A percentile compares a stretch with the other conserved stretches of the same genome.
These are phyloP conservation scores for Zychaea mexicana DNA, from an alignment of 371 early-diverging fungal genomes.

Conservation along the genomic window DNA sequence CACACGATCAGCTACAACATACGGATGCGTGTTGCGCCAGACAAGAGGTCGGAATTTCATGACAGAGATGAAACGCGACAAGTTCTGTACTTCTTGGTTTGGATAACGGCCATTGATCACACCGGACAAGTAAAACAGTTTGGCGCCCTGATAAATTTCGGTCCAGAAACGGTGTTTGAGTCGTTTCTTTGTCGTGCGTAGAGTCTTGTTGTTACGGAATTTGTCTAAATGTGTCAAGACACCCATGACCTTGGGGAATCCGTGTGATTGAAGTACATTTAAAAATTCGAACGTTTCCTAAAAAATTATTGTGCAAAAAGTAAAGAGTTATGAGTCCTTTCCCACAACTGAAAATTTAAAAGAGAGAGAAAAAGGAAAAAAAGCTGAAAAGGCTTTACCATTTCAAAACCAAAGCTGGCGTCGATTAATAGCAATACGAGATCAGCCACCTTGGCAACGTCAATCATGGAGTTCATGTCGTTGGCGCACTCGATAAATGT, in stretches of 20 bases:
- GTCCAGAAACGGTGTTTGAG: slow-evolving; percentile 99
- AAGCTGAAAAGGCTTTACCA: slow-evolving; percentile 54
- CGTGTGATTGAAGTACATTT: slow-evolving; percentile 96
- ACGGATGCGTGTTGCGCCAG: slow-evolving; percentile 97
- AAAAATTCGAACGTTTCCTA: slow-evolving; percentile 99
- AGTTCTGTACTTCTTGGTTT: slow-evolving; percentile 89
- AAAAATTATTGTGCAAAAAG: background rate
- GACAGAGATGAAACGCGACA: slow-evolving; percentile 96
- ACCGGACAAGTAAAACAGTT: slow-evolving; percentile 95
- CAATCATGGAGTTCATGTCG: slow-evolving; percentile 97
- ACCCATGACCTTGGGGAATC: slow-evolving; percentile 98
- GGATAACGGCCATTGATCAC: slow-evolving; percentile 92
- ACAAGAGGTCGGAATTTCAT: slow-evolving; percentile 96
- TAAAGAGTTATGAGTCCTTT: background rate
- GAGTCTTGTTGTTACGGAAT: slow-evolving; percentile 88
- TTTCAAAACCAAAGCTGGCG: slow-evolving; percentile 97
- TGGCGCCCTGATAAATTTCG: slow-evolving; percentile 97
- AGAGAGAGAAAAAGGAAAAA: background rate
- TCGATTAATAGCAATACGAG: slow-evolving; percentile 95
- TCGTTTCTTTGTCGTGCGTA: slow-evolving; percentile 89
- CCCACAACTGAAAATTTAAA: background rate
- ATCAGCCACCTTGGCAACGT: slow-evolving; percentile 98
- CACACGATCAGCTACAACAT: slow-evolving; percentile 93
- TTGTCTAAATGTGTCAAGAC: slow-evolving; percentile 94
- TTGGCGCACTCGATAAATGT: slow-evolving; percentile 97